Base-by-base conservation (phyloP, 1,284 basidiomycete species). In the Inonotus obliquus region DNA sequence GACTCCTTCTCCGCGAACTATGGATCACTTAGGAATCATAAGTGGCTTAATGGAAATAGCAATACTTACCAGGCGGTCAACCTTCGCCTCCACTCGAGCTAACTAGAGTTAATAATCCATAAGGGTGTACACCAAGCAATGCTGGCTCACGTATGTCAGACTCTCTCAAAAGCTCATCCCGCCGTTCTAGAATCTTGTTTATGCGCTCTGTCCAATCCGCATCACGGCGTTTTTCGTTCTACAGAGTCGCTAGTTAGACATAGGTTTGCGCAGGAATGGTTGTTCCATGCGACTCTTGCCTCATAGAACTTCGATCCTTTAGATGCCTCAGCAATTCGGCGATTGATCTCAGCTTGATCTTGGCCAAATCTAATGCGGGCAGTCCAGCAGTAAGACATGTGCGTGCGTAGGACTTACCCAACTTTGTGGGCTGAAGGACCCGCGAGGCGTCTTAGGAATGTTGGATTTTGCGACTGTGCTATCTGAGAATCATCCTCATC, bases 251-350 rank as follows among this genome's bases (percentile, higher is more conserved):
- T 23, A 29, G 35, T 13, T 39, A 25, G 21, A n/a, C 11, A 25
- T 4, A 27, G 17, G 19, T 38, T 23, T 23, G 47, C n/a, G 39
- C 25, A 2, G 23, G n/a, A 19, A 51, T 45, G 57, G 44, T 48
- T 63, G 19, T 32, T 35, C n/a, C 11, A 29, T 4, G 14, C 11
- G 23, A 35, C n/a, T 62, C 77, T 67, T 69, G 83, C 89, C 76
- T 92, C 87, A 69, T 92, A 92, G 72, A 89, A 92, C 70, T 90
- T 89, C 41, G 90, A 91, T 1, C 90, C 91, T 68, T 89, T 91
- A 1, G 89, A 92, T 19, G 81, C 89, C 60, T 92, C 87, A 1
- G 88, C 87, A 62, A 92, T 92, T 54, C 89, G 80, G 19, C 82
- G 82, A 66, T 92, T 92, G 39, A 92, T 89, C 70, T 89, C 88